Percentiles rank a stretch among this genome's conserved stretches.
Conservation (phyloP, 352 stramenopile species). For the Phytophthora nicotianae region DNA sequence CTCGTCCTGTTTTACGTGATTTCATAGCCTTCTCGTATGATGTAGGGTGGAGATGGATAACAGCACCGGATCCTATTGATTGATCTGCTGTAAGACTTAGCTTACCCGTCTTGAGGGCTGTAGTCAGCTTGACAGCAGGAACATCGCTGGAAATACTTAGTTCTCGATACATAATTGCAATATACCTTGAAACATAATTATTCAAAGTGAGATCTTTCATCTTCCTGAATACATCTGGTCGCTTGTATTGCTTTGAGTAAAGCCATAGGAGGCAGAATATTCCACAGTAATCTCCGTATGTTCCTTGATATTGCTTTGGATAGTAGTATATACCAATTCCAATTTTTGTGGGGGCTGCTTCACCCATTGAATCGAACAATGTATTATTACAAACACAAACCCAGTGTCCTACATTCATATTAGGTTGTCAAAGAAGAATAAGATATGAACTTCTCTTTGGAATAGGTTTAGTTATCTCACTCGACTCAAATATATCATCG, state of each 20-base stretch:
- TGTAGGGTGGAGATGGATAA: slow-evolving; percentile 13
- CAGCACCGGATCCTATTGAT: slow-evolving; percentile 3
- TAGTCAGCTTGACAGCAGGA: slow-evolving; percentile 1
- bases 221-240: not conserved
- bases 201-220: slow-evolving; percentile 24
- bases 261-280: not conserved
- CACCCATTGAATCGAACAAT: slow-evolving; percentile 24
- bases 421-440: slow-evolving; percentile 1
- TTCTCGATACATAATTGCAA: slow-evolving; percentile 23
- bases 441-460: slow-evolving; percentile 16
- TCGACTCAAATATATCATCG: slow-evolving; percentile 17
- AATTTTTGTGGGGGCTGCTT: slow-evolving; percentile 14
- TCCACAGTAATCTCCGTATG: not conserved
- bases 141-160: slow-evolving; percentile 2
- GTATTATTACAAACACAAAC: slow-evolving; percentile 2
- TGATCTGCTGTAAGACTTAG: slow-evolving; percentile 10
- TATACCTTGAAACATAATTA: slow-evolving; percentile 16
- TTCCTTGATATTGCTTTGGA: not conserved
- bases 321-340: too few species aligned
- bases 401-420: slow-evolving; percentile 23
- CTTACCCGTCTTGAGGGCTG: slow-evolving; percentile 19
- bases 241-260: not conserved
- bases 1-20: not conserved
- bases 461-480: slow-evolving; percentile 10
- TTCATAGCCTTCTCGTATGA: slow-evolving; percentile 6